Conservation (phyloP, 202 grass and related monocot genomes). For the Schoenoplectus tabernaemontani region DNA sequence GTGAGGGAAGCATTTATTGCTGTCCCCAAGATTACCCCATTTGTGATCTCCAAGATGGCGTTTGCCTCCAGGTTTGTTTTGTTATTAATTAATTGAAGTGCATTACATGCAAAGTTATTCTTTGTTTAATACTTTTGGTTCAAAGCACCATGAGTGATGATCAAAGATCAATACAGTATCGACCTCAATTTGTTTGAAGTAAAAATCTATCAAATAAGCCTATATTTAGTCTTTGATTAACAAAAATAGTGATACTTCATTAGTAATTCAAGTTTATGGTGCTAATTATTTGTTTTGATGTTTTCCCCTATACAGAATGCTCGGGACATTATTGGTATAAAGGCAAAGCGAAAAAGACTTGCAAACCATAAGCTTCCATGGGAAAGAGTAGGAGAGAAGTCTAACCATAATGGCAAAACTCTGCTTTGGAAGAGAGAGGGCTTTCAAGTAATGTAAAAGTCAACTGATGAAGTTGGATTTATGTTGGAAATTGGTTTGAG, state of each 20-base stretch:
- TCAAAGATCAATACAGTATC: neutral
- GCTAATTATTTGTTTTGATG: neutral
- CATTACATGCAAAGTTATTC: neutral
- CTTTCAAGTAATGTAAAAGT: constrained; percentile 11
- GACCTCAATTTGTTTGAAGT: neutral
- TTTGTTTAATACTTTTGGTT: neutral
- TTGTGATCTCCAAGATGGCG: constrained; percentile 31
- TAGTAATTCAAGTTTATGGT: neutral
- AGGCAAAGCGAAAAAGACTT: constrained; percentile 22
- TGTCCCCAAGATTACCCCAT: constrained; percentile 47
- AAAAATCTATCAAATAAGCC: neutral
- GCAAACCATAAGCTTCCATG: constrained; percentile 31
- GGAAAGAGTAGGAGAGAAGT: constrained; percentile 16
- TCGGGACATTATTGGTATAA: constrained; percentile 7
- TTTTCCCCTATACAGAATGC: neutral
- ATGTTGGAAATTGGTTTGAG: neutral
- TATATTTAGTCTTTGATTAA: too few relatives aligned
- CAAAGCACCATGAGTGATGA: neutral
- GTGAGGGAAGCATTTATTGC: constrained; percentile 31
- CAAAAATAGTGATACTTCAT: neutral
- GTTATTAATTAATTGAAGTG: neutral
- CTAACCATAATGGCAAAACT: constrained; percentile 10
- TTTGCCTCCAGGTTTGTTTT: constrained; percentile 33
- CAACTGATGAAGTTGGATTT: neutral
- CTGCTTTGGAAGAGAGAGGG: constrained; percentile 14